A percentile compares a stretch with the other conserved stretches of the same genome.
Conservation (phyloP, 768 basidiomycete species). For the Lyophyllum semitale region DNA sequence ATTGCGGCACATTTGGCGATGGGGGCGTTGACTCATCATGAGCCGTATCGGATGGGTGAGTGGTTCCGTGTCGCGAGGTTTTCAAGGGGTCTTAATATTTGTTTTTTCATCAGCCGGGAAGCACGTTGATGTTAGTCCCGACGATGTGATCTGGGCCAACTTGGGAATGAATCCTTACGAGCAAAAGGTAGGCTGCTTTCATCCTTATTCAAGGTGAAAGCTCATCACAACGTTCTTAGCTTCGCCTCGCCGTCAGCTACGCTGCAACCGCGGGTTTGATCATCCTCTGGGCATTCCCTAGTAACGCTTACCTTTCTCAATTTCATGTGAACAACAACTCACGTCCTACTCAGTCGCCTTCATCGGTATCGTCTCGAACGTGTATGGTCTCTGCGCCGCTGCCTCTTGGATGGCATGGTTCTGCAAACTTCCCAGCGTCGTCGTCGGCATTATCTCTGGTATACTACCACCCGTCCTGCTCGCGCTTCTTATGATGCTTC, state of each 20-base stretch:
- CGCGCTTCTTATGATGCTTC: slow-evolving; percentile 88
- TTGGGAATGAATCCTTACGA: slow-evolving; percentile 90
- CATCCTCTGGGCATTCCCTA: slow-evolving; percentile 86
- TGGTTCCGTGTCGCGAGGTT: slow-evolving; percentile 2
- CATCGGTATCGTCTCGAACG: slow-evolving; percentile 85
- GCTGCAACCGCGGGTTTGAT: slow-evolving; percentile 79
- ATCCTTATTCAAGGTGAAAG: neutral
- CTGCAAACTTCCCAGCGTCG: slow-evolving; percentile 60
- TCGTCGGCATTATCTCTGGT: slow-evolving; percentile 85
- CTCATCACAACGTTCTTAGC: slow-evolving; percentile 20
- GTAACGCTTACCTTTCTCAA: slow-evolving; percentile 29
- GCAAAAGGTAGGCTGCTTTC: slow-evolving; percentile 45
- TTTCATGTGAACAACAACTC: neutral
- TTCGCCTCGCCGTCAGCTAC: slow-evolving; percentile 69
- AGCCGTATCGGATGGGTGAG: slow-evolving; percentile 78
- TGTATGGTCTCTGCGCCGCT: slow-evolving; percentile 64
- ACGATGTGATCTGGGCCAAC: slow-evolving; percentile 92
- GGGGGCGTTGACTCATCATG: slow-evolving; percentile 75
- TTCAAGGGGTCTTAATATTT: neutral
- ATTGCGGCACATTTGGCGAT: slow-evolving; percentile 89
- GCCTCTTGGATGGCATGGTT: slow-evolving; percentile 84
- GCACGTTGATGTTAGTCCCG: slow-evolving; percentile 81
- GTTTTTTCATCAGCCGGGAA: slow-evolving; percentile 39
- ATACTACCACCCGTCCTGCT: slow-evolving; percentile 86
- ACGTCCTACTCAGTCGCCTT: slow-evolving; percentile 59